These are phyloP conservation scores for Crithidia brevicula DNA, from an alignment of 208 protist genomes.

Conservation along the genomic window DNA sequence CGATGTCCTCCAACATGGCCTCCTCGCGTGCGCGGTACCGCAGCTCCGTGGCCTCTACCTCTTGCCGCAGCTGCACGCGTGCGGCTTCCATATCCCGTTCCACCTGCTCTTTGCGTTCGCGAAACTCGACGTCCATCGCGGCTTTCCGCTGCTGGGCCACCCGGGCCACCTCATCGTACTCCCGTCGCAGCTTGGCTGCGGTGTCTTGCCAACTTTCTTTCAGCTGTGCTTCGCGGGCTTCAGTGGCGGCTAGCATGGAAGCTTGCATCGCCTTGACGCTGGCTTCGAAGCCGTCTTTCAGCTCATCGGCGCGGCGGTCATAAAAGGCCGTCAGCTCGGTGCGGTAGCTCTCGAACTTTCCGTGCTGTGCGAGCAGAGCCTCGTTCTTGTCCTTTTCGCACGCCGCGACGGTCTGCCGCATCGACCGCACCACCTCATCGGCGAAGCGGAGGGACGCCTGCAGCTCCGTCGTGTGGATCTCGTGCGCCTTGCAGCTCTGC, in stretches of 20 bases:
- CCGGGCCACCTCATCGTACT: slow-evolving; percentile 41
- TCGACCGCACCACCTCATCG: slow-evolving; percentile 33
- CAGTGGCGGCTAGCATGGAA: slow-evolving; percentile 38
- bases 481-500: slow-evolving; percentile 29
- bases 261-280: slow-evolving; percentile 31
- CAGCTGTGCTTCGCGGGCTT: slow-evolving; percentile 49
- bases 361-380: slow-evolving; percentile 46
- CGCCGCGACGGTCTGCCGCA: slow-evolving; percentile 29
- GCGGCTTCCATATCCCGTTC: slow-evolving; percentile 57
- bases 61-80: slow-evolving; percentile 32
- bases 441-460: slow-evolving; percentile 30
- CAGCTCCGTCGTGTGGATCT: slow-evolving; percentile 24
- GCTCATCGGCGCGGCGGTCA: slow-evolving; percentile 41
- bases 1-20: slow-evolving; percentile 48
- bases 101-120: slow-evolving; percentile 28
- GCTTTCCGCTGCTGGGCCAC: slow-evolving; percentile 32
- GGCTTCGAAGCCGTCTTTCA: slow-evolving; percentile 36
- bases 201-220: slow-evolving; percentile 43
- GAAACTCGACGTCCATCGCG: slow-evolving; percentile 47
- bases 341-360: slow-evolving; percentile 44
- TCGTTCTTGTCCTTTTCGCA: slow-evolving; percentile 34
- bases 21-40: slow-evolving; percentile 56
- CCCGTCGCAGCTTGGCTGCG: slow-evolving; percentile 29
- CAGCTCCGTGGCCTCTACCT: slow-evolving; percentile 27
- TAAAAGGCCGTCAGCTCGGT: slow-evolving; percentile 36